A percentile compares a stretch with the other conserved stretches of the same genome.
These are phyloP conservation scores for Wallemia hederae DNA, from an alignment of 1,284 basidiomycete genomes.

Conservation along the genomic window DNA sequence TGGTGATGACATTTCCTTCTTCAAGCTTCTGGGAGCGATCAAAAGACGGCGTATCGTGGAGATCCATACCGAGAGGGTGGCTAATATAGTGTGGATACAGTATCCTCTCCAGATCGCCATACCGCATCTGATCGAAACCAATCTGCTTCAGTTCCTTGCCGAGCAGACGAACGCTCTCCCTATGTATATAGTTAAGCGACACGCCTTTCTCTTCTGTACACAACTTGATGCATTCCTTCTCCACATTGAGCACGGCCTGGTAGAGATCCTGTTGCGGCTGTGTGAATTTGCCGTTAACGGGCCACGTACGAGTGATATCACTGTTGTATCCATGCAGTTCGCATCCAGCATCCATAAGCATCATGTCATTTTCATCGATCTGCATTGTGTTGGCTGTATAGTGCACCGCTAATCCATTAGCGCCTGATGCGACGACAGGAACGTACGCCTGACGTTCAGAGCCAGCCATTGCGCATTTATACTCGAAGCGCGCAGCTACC, in stretches of 20 bases:
- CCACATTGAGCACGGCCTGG: conserved; percentile 41
- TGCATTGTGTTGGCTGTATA: conserved; percentile 69
- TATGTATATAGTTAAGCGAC: conserved; percentile 49
- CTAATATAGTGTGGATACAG: conserved; percentile 66
- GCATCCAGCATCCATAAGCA: conserved; percentile 11
- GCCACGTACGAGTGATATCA: conserved; percentile 86
- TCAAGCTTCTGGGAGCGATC: conserved; percentile 21
- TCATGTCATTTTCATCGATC: conserved; percentile 34
- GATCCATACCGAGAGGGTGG: conserved; percentile 31
- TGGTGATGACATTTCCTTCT: conserved; percentile 60
- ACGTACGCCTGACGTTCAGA: conserved; percentile 68
- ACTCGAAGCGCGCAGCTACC: conserved; percentile 65
- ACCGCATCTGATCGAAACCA: conserved; percentile 33
- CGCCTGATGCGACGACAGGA: conserved; percentile 71
- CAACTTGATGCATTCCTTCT: conserved; percentile 33
- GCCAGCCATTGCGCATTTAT: conserved; percentile 44
- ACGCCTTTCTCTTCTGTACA: conserved; percentile 24
- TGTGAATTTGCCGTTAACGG: conserved; percentile 50
- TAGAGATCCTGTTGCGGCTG: conserved; percentile 64
- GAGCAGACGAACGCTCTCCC: conserved; percentile 38
- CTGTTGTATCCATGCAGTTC: conserved; percentile 57
- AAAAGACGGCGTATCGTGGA: conserved; percentile 19
- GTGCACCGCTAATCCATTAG: conserved; percentile 65
- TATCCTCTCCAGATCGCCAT: conserved; percentile 37
- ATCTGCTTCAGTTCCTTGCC: conserved; percentile 45